Evolutionary conservation across 352 stramenopile species (phyloP), one percentile per base, ranked within the genome.

Genomic region (Peronospora tabacina): DNA sequence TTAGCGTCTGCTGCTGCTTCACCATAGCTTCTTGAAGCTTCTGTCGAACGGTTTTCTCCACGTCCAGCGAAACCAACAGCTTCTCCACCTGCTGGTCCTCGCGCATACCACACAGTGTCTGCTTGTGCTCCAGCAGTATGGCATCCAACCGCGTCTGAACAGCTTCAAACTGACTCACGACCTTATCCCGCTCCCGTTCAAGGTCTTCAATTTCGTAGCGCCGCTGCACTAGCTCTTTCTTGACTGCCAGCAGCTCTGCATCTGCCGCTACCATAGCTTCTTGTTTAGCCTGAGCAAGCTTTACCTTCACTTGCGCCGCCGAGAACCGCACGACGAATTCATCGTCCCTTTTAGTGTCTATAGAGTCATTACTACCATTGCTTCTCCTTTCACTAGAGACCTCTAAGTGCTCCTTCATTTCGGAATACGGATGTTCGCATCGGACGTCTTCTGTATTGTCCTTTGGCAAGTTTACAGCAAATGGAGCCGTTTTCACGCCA

Each of bases 251-350:
- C 37, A 79, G 39, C 44, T 84, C 63, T 3, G 65, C 72, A 24
- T 85, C 61, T 4, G 65, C 63, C n/a, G 52, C 63, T 41, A 82
- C 61, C 41, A 77, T 82, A 7, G 65, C 52, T 35, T 85, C 73
- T 5, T 80, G 53, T 8, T 74, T 76, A 28, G 72, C 70, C 46
- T 82, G 71, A 29, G 76, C 69, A 36, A 80, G 55, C 39, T 77
- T 77, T 20, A 55, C 62, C 24, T 70, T 61, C 26, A 87, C 7
- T 47, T 87, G 76, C 16, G 64, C 71, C 16, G 39, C 44, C 6
- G 75, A 85, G 40, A 79, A 79, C 11, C 48, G 39, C 32, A 49
- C 37, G 9, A 17, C 38, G 48, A 66, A 70, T 19, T 72, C 59
- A 17, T 62, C 46, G 8, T 33, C 35, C 5, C 22, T 26, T 26